phyloP scores from a whole-genome alignment of 345 rosid genomes.

The Rhizophora mangle region DNA sequence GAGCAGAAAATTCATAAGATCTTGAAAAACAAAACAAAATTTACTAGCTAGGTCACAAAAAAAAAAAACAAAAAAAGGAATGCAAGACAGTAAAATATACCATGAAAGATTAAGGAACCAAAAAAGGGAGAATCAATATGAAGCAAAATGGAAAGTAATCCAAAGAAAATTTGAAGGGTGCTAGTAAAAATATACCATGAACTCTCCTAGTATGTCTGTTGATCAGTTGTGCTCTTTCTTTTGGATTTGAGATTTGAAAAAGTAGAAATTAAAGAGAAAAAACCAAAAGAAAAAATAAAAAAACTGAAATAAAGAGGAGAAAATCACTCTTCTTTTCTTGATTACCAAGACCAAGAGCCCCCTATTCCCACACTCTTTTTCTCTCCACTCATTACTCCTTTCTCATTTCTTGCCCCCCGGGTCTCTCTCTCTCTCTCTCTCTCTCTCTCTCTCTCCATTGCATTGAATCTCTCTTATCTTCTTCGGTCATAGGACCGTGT shows the following conservation, averaged over 20 bases:
- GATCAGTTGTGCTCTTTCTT: neutral
- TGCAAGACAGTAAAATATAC: neutral
- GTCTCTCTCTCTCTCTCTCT: neutral
- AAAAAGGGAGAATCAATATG: neutral
- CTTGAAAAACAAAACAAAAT: too few relatives aligned
- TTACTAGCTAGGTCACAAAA: too few relatives aligned
- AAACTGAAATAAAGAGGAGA: neutral
- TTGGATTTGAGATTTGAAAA: conserved; percentile 12
- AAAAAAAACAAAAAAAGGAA: neutral
- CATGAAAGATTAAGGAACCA: neutral
- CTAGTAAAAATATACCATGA: conserved; percentile 13
- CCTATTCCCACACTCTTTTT: neutral
- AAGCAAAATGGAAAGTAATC: too few relatives aligned
- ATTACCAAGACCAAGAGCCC: neutral
- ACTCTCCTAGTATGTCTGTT: too few relatives aligned
- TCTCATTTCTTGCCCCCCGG: neutral
- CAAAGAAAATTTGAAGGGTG: too few relatives aligned
- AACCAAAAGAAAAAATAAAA: too few relatives aligned
- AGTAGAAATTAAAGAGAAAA: neutral
- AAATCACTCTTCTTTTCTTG: conserved; percentile 1
- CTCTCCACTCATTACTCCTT: neutral
- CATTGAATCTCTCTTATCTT: conserved; percentile 2
- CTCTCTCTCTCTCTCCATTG: conserved; percentile 17
- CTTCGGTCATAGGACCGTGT: conserved; percentile 39
- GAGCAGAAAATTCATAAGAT: too few relatives aligned